These are phyloP conservation scores for Coprinopsis marcescibilis DNA, from an alignment of 768 basidiomycete species.

Conservation along the genomic window DNA sequence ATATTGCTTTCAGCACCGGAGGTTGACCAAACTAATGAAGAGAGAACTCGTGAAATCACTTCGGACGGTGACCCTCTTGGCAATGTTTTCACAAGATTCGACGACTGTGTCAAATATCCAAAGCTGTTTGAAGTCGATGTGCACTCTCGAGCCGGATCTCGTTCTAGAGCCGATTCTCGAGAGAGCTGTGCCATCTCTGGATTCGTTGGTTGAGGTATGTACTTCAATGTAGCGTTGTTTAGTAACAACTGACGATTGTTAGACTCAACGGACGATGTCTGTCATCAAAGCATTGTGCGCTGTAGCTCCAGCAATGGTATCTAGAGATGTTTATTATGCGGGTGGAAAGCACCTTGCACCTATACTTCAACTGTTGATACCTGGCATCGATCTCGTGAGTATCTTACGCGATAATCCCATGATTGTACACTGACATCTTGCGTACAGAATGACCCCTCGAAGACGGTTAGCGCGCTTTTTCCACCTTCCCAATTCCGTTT, in stretches of 20 bases:
- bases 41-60: conserved; percentile 80
- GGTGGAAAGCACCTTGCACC: conserved; percentile 80
- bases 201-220: conserved; percentile 74
- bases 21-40: conserved; percentile 73
- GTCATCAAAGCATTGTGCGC: conserved; percentile 83
- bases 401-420: neutral
- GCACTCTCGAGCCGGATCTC: conserved; percentile 79
- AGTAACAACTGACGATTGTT: conserved; percentile 8
- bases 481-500: neutral
- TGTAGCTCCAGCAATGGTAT: conserved; percentile 76
- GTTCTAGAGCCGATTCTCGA: conserved; percentile 79
- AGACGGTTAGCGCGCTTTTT: conserved; percentile 49
- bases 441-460: conserved; percentile 66
- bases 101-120: conserved; percentile 72
- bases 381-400: conserved; percentile 80
- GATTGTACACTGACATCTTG: conserved; percentile 7
- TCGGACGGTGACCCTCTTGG: conserved; percentile 76
- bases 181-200: conserved; percentile 80
- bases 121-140: conserved; percentile 76
- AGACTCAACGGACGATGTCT: conserved; percentile 83
- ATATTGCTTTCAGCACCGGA: conserved; percentile 47
- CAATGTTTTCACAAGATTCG: conserved; percentile 84
- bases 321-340: conserved; percentile 69
- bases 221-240: conserved; percentile 1
- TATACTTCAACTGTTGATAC: conserved; percentile 74